These are phyloP conservation scores for Eucalyptus fibrosa DNA, from an alignment of 345 rosid species.

Conservation along the genomic window DNA sequence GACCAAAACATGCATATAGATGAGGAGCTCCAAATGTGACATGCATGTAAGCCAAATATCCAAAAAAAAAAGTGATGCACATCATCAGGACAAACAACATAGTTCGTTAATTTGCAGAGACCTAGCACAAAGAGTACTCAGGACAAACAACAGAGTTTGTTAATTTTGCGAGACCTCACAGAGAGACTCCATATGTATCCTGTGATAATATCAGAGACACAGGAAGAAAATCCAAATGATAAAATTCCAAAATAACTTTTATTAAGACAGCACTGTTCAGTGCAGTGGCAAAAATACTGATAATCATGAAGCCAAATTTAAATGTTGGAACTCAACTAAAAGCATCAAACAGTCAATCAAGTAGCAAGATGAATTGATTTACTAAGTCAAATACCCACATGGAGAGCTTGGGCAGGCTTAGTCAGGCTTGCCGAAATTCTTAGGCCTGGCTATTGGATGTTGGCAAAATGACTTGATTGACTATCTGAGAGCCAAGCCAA, in stretches of 20 bases:
- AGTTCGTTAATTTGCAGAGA: not conserved
- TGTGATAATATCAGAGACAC: not conserved
- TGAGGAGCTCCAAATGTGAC: not conserved
- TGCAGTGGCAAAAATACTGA: not conserved
- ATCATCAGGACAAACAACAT: not conserved
- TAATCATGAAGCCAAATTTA: not conserved
- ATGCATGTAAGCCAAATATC: not conserved
- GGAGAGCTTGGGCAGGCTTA: not conserved
- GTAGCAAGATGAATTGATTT: not conserved
- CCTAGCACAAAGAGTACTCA: not conserved
- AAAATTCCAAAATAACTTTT: not conserved
- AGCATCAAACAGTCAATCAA: not conserved
- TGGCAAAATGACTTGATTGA: not conserved
- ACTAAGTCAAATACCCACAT: not conserved
- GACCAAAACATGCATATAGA: not conserved
- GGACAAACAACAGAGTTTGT: not conserved
- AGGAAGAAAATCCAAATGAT: not conserved
- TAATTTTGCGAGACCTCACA: not conserved
- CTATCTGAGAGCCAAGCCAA: not conserved
- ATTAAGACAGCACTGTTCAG: not conserved
- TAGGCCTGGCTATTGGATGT: not conserved
- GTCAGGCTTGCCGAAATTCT: not conserved
- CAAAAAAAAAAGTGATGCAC: not conserved
- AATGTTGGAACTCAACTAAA: not conserved
- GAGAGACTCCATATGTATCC: not conserved